Conservation (phyloP, 306 rosid genomes). For the Citrullus mucosospermus region DNA sequence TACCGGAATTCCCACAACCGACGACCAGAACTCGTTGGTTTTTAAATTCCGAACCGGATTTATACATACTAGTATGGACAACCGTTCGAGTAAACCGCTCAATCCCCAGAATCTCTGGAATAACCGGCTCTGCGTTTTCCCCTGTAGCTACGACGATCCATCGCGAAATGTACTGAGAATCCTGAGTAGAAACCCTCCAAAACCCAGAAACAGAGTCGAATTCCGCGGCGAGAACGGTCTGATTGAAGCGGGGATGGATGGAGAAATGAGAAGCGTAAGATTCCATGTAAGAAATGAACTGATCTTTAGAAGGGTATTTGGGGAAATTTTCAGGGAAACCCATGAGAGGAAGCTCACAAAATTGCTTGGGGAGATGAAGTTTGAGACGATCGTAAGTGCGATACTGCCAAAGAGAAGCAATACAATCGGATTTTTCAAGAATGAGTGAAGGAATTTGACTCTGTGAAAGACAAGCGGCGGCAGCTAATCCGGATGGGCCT, state of each 20-base stretch:
- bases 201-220: constrained; percentile 21
- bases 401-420: constrained; percentile 77
- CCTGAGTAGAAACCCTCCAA: constrained; percentile 54
- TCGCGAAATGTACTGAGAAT: constrained; percentile 30
- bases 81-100: constrained; percentile 36
- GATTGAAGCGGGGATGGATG: constrained; percentile 53
- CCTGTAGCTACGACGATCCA: constrained; percentile 89
- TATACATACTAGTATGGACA: constrained; percentile 50
- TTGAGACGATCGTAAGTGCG: constrained; percentile 72
- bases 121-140: constrained; percentile 74
- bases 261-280: constrained; percentile 58
- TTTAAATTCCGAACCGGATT: constrained; percentile 40
- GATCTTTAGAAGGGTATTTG: constrained; percentile 59
- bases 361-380: constrained; percentile 77
- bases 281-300: constrained; percentile 72
- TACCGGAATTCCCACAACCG: constrained; percentile 98
- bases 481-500: constrained; percentile 96
- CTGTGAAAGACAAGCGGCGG: constrained; percentile 56
- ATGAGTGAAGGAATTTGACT: constrained; percentile 35
- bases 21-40: constrained; percentile 59
- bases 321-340: constrained; percentile 56
- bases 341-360: constrained; percentile 66
- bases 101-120: constrained; percentile 47
- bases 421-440: constrained; percentile 55
- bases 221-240: constrained; percentile 35